Conservation (phyloP, 805 yeast genomes). For the Starmera caribaea region DNA sequence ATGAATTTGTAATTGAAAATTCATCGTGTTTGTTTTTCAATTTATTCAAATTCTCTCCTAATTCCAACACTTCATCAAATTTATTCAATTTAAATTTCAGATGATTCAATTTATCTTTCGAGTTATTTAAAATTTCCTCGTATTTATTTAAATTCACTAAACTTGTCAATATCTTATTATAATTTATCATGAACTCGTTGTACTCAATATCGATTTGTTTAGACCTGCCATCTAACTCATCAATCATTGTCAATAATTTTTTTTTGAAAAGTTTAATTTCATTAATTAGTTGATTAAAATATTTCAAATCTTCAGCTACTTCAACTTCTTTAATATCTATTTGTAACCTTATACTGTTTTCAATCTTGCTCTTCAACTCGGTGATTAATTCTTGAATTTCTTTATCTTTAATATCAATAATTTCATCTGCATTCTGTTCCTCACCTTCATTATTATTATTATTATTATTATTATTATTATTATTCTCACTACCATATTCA, state of each 20-base stretch:
- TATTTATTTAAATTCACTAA: not conserved
- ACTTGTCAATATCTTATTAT: not conserved
- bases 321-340: constrained; percentile 1
- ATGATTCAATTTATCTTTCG: not conserved
- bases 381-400: not conserved
- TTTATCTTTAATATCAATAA: not conserved
- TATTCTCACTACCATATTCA: no score
- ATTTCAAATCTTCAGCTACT: not conserved
- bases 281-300: not conserved
- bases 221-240: not conserved
- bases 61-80: not conserved
- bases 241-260: not conserved
- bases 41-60: not conserved
- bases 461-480: no score
- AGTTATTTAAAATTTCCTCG: not conserved
- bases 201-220: not conserved
- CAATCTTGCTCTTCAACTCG: not conserved
- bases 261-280: not conserved
- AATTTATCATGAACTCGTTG: not conserved
- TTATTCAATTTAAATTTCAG: not conserved
- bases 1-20: no score
- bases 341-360: not conserved
- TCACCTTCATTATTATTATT: not conserved
- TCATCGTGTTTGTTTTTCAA: not conserved
- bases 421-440: not conserved